A percentile compares a stretch with the other conserved stretches of the same genome.
Evolutionary conservation across 2,329 filamentous ascomycete genomes (phyloP).

Genomic region (Calonectria pseudoturangicola): DNA sequence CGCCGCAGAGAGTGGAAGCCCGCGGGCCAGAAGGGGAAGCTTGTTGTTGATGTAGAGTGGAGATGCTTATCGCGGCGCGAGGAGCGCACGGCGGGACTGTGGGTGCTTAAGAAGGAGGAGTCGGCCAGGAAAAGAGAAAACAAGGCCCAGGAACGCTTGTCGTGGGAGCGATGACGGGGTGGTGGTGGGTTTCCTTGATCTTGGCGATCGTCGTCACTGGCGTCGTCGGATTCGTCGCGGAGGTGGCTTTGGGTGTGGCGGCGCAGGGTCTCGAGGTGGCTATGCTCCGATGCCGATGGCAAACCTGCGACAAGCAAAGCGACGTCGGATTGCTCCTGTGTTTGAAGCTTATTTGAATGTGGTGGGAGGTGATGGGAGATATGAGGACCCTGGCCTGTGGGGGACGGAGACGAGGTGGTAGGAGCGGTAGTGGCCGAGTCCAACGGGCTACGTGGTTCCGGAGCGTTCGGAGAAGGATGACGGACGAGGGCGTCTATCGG

Average conservation of each 20-base stretch:
- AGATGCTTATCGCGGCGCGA: conserved; percentile 73
- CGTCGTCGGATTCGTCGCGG: conserved; percentile 48
- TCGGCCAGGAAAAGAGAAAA: conserved; percentile 49
- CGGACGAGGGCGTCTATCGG: conserved; percentile 65
- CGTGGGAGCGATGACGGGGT: conserved; percentile 43
- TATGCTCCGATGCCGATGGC: conserved; percentile 39
- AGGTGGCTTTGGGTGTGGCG: conserved; percentile 33
- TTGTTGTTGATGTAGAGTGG: conserved; percentile 57
- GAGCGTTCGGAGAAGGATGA: conserved; percentile 45
- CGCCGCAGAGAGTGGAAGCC: conserved; percentile 68
- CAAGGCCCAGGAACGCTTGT: conserved; percentile 37
- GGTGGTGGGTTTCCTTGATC: conserved; percentile 51
- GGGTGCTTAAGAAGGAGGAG: conserved; percentile 36
- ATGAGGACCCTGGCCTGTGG: conserved; percentile 41
- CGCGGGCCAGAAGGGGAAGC: conserved; percentile 65
- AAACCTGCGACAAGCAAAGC: conserved; percentile 7
- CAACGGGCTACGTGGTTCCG: conserved; percentile 49
- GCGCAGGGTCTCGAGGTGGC: conserved; percentile 45
- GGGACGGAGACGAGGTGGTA: conserved; percentile 22
- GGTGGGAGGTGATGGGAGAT: conserved; percentile 44
- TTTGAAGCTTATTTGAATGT: conserved; percentile 25
- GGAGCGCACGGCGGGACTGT: conserved; percentile 55
- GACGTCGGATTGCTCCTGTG: conserved; percentile 23
- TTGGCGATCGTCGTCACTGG: conserved; percentile 42
- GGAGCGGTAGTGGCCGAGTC: conserved; percentile 18